These are phyloP conservation scores for Amyloporia xantha DNA, from an alignment of 768 basidiomycete species.

Conservation along the genomic window DNA sequence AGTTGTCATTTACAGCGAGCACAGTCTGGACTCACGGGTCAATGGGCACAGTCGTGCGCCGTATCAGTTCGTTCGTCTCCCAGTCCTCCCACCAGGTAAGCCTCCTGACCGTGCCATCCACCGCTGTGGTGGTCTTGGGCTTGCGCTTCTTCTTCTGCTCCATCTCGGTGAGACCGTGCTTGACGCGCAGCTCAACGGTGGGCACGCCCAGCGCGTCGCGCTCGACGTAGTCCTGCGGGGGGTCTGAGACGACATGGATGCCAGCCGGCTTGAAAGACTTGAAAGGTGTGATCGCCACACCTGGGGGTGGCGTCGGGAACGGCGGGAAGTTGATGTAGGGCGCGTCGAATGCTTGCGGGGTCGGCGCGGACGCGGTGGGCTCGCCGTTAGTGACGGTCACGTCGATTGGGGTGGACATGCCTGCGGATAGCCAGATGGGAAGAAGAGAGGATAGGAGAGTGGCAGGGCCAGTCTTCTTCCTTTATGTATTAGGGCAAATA, in stretches of 20 bases:
- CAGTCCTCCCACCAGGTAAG: constrained; percentile 66
- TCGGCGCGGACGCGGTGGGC: neutral
- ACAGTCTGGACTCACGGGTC: constrained; percentile 39
- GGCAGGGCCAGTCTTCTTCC: neutral
- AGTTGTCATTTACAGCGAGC: neutral
- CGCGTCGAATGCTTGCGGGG: constrained; percentile 4
- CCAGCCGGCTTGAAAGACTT: constrained; percentile 49
- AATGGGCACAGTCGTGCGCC: constrained; percentile 34
- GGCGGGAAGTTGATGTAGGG: constrained; percentile 35
- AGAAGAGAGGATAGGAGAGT: neutral
- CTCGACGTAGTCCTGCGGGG: constrained; percentile 31
- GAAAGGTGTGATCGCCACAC: constrained; percentile 49
- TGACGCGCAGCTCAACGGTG: constrained; percentile 47
- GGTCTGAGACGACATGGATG: constrained; percentile 46
- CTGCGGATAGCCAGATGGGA: neutral
- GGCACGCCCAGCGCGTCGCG: constrained; percentile 62
- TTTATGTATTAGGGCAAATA: neutral
- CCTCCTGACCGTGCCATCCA: constrained; percentile 19
- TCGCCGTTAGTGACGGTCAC: constrained; percentile 4
- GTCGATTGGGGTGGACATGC: neutral
- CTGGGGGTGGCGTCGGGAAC: constrained; percentile 39
- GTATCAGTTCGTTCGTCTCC: constrained; percentile 51
- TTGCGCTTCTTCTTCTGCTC: constrained; percentile 43
- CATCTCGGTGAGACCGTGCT: constrained; percentile 58
- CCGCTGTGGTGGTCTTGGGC: constrained; percentile 15